Conservation (phyloP, 1,284 basidiomycete genomes). For the Hypsizygus ulmarius region DNA sequence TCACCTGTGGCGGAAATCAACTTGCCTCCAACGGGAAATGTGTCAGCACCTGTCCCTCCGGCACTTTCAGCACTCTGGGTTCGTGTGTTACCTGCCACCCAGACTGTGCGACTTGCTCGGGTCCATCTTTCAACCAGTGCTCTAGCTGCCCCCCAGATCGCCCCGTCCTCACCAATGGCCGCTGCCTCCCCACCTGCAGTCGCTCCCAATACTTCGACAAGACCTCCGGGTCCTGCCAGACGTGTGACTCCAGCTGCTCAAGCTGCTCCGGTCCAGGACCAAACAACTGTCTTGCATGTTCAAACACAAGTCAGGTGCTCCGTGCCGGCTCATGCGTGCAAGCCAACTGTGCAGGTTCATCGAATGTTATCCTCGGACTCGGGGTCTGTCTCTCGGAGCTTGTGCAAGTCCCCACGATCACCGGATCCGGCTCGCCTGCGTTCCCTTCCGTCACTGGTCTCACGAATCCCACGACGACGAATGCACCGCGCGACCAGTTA, state of each 20-base stretch:
- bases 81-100: slow-evolving; percentile 74
- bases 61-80: slow-evolving; percentile 62
- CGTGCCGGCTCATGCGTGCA: slow-evolving; percentile 61
- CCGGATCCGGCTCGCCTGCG: slow-evolving; percentile 44
- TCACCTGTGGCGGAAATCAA: slow-evolving; percentile 62
- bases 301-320: slow-evolving; percentile 58
- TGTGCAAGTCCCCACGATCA: slow-evolving; percentile 49
- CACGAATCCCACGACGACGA: slow-evolving; percentile 39
- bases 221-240: slow-evolving; percentile 57
- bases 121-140: slow-evolving; percentile 72
- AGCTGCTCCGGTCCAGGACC: slow-evolving; percentile 68
- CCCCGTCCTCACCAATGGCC: slow-evolving; percentile 68
- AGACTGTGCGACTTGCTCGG: slow-evolving; percentile 77
- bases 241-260: slow-evolving; percentile 71
- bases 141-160: slow-evolving; percentile 61
- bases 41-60: slow-evolving; percentile 68
- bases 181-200: slow-evolving; percentile 75
- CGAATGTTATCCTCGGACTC: slow-evolving; percentile 59
- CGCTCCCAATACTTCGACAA: slow-evolving; percentile 70
- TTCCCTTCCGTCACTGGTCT: slow-evolving; percentile 59
- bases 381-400: slow-evolving; percentile 77
- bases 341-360: slow-evolving; percentile 53
- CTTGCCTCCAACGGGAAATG: slow-evolving; percentile 71
- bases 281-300: slow-evolving; percentile 71
- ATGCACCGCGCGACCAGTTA: slow-evolving; percentile 35